Base-by-base conservation (phyloP, 192 early-diverging fungal genomes). In the Pecoramyces ruminantium region DNA sequence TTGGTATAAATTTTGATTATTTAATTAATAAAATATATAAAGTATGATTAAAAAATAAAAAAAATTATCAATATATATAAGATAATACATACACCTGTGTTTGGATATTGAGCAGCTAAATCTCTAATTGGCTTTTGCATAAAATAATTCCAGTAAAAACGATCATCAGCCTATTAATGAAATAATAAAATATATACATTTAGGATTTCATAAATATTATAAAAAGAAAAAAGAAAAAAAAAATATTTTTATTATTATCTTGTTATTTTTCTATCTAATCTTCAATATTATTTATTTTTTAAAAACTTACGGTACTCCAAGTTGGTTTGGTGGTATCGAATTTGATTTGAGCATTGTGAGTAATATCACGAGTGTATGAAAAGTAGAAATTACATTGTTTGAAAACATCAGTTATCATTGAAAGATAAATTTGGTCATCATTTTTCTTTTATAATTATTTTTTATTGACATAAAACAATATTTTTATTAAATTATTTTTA, bases 81-180 rank as follows among this genome's bases (percentile, higher is more conserved):
- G 42, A 39, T 13, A 28, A 21, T 78, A 2, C 30, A 80, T 29
- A 34, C 34, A 21, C 28, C 79, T 4, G 80, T 78, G 27, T 81
- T 79, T 28, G 30, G 81, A 17, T 81, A 21, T 28, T 77, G 78
- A 2, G 79, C 27, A 8, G 87, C 85, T 30, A 88, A 78, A 12
- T 93, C 87, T 80, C 94, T 95, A 30, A 97, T 85, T 78, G 91
- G 88, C 79, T 89, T 83, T 30, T 89, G 85, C 28, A 95, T 84
- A 77, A 90, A 88, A 34, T 85, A 87, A 87, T 98, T 99, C 94
- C 93, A 99, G 84, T 96, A 98, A 86, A 98, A 99, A 78, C 95
- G 89, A 79, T 96, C 94, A 85, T 97, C 95, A 28, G 95, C 93
- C 88, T 94, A 79, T 40, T n/a, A 14, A 13, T 40, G 1, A 13